Evolutionary conservation across 768 basidiomycete species (phyloP).

Genomic region (Boletus bicolor): DNA sequence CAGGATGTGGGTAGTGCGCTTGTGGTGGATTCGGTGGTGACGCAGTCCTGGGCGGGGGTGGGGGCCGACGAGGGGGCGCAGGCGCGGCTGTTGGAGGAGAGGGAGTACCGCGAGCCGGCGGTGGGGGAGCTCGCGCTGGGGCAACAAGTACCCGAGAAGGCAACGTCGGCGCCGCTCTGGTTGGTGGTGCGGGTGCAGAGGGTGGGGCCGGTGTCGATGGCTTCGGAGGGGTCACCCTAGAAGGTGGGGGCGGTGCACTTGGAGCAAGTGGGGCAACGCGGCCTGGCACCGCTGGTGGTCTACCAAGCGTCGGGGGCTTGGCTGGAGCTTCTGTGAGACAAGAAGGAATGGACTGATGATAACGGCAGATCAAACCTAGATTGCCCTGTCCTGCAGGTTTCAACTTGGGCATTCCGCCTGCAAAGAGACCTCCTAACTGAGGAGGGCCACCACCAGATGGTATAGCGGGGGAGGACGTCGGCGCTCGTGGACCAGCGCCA

Average conservation of each 20-base stretch:
- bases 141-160: conserved; percentile 42
- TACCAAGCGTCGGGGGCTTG: conserved; percentile 61
- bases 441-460: conserved; percentile 54
- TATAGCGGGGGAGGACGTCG: conserved; percentile 15
- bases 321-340: conserved; percentile 35
- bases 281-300: conserved; percentile 63
- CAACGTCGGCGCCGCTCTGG: conserved; percentile 34
- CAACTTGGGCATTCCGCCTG: conserved; percentile 88
- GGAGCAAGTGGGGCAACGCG: conserved; percentile 35
- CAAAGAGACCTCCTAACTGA: conserved; percentile 82
- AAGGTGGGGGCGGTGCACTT: conserved; percentile 29
- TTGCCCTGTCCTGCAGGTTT: conserved; percentile 70
- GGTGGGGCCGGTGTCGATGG: conserved; percentile 31
- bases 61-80: conserved; percentile 29
- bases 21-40: conserved; percentile 29
- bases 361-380: conserved; percentile 42
- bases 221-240: conserved; percentile 29
- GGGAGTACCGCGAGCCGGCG: conserved; percentile 36
- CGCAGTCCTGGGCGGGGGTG: conserved; percentile 31
- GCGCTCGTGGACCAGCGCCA: conserved; percentile 33
- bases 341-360: conserved; percentile 3
- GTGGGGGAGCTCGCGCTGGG: conserved; percentile 43
- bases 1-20: conserved; percentile 23
- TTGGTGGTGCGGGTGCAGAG: conserved; percentile 31
- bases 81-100: conserved; percentile 24